Evolutionary conservation across 1,284 basidiomycete genomes (phyloP), one percentile per base, ranked within the genome.

Genomic region (Neolentinus lepideus): DNA sequence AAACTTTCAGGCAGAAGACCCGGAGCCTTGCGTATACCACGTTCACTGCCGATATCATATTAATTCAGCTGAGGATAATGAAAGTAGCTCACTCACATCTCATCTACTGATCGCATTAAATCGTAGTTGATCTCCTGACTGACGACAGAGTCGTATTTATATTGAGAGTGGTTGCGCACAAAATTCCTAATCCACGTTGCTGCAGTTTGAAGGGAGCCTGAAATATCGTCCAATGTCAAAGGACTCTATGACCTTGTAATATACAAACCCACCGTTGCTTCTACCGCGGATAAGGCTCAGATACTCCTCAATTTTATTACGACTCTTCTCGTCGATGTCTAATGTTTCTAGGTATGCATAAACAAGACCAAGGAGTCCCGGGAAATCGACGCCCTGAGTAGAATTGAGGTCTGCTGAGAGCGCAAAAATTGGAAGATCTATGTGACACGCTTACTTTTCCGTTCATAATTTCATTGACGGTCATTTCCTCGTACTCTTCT

Each of bases 171-270:
- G 1, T 83, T 79, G 21, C 85, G 84, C 50, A 99, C 90, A 69
- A 97, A 99, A 51, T 90, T 78, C 26, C 97, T 83, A 56, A 98
- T 94, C 93, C 93, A 99, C 8, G 85, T 85, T 1, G 97, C 97
- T 1, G 92, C 83, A 0, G 97, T 99, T 65, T 85, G 71, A n/a
- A 98, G 76, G 16, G 85, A 77, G 16, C 94, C 92, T 92, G 56
- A 51, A 48, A 53, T 33, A 10, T 1, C 8, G 43, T 3, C 21
- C 11, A 16, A 16, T 22, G 12, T 38, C 27, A 35, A 10, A 35
- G 9, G 22, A 22, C 12, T 24, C 19, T 10, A 25, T 9, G 10
- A 52, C 24, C 24, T 35, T 35, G 24, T 25, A 35, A 27, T 50
- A 25, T n/a, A 26, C 2, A 71, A 31, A 71, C 81, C 62, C 53